Percentiles rank a stretch among this genome's conserved stretches.
phyloP scores from a whole-genome alignment of 2,329 filamentous ascomycete species.

The Talaromyces sp. region DNA sequence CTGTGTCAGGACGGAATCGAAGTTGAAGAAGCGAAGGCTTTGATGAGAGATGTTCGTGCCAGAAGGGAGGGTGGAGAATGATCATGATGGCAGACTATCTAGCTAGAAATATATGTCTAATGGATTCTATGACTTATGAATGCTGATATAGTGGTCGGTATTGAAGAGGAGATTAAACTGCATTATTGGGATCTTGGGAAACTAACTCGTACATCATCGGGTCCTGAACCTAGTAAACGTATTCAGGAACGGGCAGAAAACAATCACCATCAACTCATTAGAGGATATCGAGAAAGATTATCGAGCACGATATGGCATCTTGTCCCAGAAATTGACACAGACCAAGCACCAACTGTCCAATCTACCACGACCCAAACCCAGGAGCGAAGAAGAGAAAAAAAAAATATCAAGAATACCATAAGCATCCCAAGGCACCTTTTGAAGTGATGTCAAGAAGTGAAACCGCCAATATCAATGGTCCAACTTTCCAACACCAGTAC shows the following conservation, averaged over 20 bases:
- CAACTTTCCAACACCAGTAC: conserved; percentile 3
- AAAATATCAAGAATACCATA: background rate
- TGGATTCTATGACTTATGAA: background rate
- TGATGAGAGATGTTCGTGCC: conserved; percentile 80
- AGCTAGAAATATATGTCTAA: background rate
- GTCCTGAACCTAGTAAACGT: background rate
- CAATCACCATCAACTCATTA: background rate
- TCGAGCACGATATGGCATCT: background rate
- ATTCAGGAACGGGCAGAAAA: background rate
- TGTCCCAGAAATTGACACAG: background rate
- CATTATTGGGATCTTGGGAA: background rate
- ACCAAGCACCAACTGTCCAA: background rate
- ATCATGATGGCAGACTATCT: conserved; percentile 10
- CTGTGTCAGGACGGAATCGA: conserved; percentile 94
- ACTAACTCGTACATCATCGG: background rate
- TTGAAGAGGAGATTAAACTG: background rate
- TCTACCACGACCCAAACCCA: background rate
- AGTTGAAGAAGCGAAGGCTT: conserved; percentile 91
- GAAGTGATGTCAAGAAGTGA: conserved; percentile 3
- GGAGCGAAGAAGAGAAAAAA: background rate
- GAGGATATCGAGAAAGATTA: background rate
- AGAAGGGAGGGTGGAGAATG: conserved; percentile 55
- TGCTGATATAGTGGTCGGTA: background rate
- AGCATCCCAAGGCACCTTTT: background rate
- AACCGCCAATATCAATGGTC: background rate